These are phyloP conservation scores for Zangia roseola DNA, from an alignment of 768 basidiomycete species.

Conservation along the genomic window DNA sequence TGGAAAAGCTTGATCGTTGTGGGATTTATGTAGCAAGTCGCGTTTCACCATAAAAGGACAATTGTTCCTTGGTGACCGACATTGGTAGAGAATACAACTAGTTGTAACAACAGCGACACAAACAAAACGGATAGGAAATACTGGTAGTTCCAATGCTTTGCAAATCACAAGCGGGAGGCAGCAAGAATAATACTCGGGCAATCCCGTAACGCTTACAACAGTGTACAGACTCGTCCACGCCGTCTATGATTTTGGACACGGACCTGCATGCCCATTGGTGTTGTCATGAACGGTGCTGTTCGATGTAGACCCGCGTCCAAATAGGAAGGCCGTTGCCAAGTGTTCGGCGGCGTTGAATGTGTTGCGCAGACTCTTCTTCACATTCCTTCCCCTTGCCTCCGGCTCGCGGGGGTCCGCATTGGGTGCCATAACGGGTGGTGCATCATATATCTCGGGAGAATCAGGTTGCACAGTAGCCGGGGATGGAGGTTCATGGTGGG, in stretches of 20 bases:
- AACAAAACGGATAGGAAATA: constrained; percentile 8
- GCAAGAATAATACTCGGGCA: constrained; percentile 6
- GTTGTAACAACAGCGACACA: constrained; percentile 24
- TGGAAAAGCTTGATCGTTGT: too few relatives aligned
- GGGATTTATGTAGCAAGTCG: too few relatives aligned
- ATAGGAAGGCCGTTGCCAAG: constrained; percentile 62
- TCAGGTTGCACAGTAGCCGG: constrained; percentile 32
- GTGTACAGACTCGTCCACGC: constrained; percentile 2
- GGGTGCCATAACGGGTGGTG: constrained; percentile 32
- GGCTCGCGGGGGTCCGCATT: constrained; percentile 31
- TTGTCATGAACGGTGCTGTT: constrained; percentile 23
- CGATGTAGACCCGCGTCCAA: constrained; percentile 48
- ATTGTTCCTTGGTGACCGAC: constrained; percentile 13
- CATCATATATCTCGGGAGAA: constrained; percentile 42
- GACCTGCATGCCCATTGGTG: constrained; percentile 21
- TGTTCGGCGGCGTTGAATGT: constrained; percentile 71
- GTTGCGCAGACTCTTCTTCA: constrained; percentile 63
- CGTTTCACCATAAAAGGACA: constrained; percentile 14
- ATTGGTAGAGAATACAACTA: constrained; percentile 21
- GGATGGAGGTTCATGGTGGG: constrained; percentile 42
- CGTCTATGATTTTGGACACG: constrained; percentile 26
- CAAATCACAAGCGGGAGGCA: background rate
- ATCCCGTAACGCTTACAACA: constrained; percentile 10
- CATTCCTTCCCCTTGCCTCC: constrained; percentile 56
- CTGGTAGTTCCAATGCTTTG: constrained; percentile 14